Base-by-base conservation (phyloP, 345 rosid species). In the Stellera chamaejasme region DNA sequence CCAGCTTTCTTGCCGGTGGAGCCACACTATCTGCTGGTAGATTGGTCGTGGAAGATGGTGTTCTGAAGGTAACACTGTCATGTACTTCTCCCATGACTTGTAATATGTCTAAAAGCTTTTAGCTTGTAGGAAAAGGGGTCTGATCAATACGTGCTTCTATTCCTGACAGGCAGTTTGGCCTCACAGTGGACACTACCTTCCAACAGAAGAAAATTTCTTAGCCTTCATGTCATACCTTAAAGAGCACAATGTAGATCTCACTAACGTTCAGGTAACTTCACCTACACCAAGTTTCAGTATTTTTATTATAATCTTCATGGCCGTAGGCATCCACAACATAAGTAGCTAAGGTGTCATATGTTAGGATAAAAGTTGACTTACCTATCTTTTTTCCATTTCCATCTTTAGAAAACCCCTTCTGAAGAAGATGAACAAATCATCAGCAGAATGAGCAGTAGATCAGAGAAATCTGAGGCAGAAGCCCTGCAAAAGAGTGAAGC, bases 121-220 rank as follows among this genome's bases (percentile, higher is more conserved):
- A 27, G 19, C 54, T 45, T 50, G 13, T 54, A 3, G 10, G 13
- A 16, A 15, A 5, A 32, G 3, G 39, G 39, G 7, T 32, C 9
- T 32, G 5, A 43, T 52, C 53, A n/a, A 62, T 15, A 45, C 43
- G 36, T 5, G 55, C 41, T 1, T 56, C 61, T 63, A 45, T 45
- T 54, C 16, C 60, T 66, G 19, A 42, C 59, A 92, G 96, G 86
- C 92, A 46, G 75, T 93, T 66, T 93, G 96, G 97, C 97, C 94
- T 62, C 97, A 93, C 62, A 93, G 96, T 19, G 97, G 97, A 66
- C 97, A 93, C 52, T 93, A 89, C 73, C 97, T 89, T 58, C 97
- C 97, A 43, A 89, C 96, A 25, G 92, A 89, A 60, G 99, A 93
- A 69, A 93, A 93, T 67, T 89, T 87, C 55, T 79, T 71, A 68